A percentile compares a stretch with the other conserved stretches of the same genome.
These are phyloP conservation scores for Fusarium sp. DNA, from an alignment of 2,329 filamentous ascomycete genomes.

Conservation along the genomic window DNA sequence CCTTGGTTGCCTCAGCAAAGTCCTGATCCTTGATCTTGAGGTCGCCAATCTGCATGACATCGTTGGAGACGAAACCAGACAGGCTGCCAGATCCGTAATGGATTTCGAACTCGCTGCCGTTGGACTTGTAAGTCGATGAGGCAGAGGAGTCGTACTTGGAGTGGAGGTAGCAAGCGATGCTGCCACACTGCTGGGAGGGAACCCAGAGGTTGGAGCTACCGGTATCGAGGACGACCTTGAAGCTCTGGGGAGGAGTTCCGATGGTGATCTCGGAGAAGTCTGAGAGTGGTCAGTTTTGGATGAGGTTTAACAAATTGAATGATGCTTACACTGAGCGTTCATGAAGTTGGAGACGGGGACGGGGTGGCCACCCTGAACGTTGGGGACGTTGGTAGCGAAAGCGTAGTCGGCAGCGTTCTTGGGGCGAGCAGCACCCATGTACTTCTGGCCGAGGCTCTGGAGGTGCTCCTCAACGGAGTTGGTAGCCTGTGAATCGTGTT, in stretches of 20 bases:
- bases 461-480: slow-evolving; percentile 86
- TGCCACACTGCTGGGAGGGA: slow-evolving; percentile 88
- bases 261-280: slow-evolving; percentile 98
- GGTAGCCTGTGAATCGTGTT: slow-evolving; percentile 68
- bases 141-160: slow-evolving; percentile 92
- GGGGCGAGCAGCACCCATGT: slow-evolving; percentile 80
- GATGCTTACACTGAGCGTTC: slow-evolving; percentile 92
- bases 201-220: slow-evolving; percentile 99
- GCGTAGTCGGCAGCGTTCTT: slow-evolving; percentile 78
- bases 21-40: slow-evolving; percentile 88
- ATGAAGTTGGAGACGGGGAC: slow-evolving; percentile 97
- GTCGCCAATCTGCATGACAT: slow-evolving; percentile 88
- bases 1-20: slow-evolving; percentile 95
- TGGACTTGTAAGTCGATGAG: slow-evolving; percentile 93
- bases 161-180: slow-evolving; percentile 98
- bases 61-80: slow-evolving; percentile 92
- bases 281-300: slow-evolving; percentile 54
- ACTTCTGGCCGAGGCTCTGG: slow-evolving; percentile 91
- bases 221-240: slow-evolving; percentile 99
- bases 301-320: neutral
- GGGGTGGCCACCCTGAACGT: slow-evolving; percentile 77
- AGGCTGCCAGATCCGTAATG: slow-evolving; percentile 95
- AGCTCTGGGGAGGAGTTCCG: slow-evolving; percentile 90
- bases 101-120: slow-evolving; percentile 93
- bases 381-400: slow-evolving; percentile 80